These are phyloP conservation scores for Cytospora piceicola DNA, from an alignment of 2,329 filamentous ascomycete genomes.

Conservation along the genomic window DNA sequence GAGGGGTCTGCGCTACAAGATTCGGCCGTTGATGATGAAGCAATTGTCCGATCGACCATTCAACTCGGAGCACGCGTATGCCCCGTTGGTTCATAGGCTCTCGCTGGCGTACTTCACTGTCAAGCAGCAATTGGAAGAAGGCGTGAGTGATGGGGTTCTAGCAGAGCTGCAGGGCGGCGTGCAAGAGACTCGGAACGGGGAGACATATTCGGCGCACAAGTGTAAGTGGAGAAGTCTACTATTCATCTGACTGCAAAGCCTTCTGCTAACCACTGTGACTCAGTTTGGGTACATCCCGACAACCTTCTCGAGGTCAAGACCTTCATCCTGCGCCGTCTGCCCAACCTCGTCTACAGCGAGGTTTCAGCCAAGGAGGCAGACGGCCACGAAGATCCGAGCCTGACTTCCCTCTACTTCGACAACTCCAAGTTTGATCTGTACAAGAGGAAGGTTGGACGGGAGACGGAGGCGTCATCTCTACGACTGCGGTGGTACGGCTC, in stretches of 20 bases:
- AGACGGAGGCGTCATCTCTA: constrained; percentile 77
- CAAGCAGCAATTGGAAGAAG: constrained; percentile 75
- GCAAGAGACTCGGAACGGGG: constrained; percentile 62
- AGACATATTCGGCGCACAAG: constrained; percentile 84
- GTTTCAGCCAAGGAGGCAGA: constrained; percentile 83
- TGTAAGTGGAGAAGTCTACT: constrained; percentile 56
- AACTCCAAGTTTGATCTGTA: constrained; percentile 86
- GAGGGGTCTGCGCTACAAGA: constrained; percentile 81
- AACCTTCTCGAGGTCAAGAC: constrained; percentile 98
- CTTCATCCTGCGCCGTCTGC: constrained; percentile 85
- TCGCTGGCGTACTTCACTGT: constrained; percentile 97
- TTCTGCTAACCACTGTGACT: constrained; percentile 38
- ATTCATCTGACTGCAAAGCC: neutral
- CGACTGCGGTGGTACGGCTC: constrained; percentile 92
- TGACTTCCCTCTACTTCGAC: constrained; percentile 97
- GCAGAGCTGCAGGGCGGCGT: constrained; percentile 28
- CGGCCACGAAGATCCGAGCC: constrained; percentile 79
- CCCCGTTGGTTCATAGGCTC: constrained; percentile 84
- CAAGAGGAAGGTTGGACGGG: constrained; percentile 77
- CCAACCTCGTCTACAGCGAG: constrained; percentile 90
- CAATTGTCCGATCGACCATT: constrained; percentile 87
- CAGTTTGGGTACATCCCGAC: constrained; percentile 93
- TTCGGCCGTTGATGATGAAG: constrained; percentile 89
- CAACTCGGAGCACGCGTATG: constrained; percentile 89
- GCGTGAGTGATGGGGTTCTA: constrained; percentile 36